Percentiles rank a stretch among this genome's conserved stretches.
These are phyloP conservation scores for Dothiorella sarmentorum DNA, from an alignment of 2,329 filamentous ascomycete genomes.

Conservation along the genomic window DNA sequence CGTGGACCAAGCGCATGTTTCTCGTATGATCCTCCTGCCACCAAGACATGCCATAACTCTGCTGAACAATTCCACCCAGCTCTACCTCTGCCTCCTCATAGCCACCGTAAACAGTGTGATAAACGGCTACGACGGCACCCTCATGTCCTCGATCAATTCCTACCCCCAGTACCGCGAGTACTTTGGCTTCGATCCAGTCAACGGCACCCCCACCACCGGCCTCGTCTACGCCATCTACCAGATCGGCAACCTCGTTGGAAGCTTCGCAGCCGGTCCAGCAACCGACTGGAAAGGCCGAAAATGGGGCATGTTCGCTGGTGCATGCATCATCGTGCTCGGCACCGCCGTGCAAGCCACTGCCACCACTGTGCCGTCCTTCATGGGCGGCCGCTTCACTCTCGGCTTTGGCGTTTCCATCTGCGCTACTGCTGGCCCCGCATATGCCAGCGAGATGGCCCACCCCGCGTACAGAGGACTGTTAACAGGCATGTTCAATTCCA, in stretches of 20 bases:
- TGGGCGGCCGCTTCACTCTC: slow-evolving; percentile 60
- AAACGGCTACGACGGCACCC: slow-evolving; percentile 49
- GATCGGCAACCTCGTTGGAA: slow-evolving; percentile 45
- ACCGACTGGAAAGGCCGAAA: slow-evolving; percentile 42
- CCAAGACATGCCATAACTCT: neutral
- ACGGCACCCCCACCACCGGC: slow-evolving; percentile 40
- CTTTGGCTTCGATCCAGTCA: slow-evolving; percentile 39
- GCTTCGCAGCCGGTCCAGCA: slow-evolving; percentile 44
- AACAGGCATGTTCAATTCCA: slow-evolving; percentile 56
- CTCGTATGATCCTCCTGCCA: slow-evolving; percentile 29
- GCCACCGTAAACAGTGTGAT: slow-evolving; percentile 46
- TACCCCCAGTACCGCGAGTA: slow-evolving; percentile 45
- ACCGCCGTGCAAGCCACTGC: slow-evolving; percentile 51
- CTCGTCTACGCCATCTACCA: slow-evolving; percentile 51
- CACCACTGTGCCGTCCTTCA: slow-evolving; percentile 49
- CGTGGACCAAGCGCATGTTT: slow-evolving; percentile 44
- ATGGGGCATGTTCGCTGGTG: slow-evolving; percentile 55
- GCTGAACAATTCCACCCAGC: slow-evolving; percentile 25
- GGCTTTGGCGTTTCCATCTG: slow-evolving; percentile 62
- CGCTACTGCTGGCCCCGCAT: slow-evolving; percentile 59
- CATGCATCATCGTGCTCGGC: slow-evolving; percentile 50
- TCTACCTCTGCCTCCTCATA: slow-evolving; percentile 41
- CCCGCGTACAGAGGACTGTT: slow-evolving; percentile 60
- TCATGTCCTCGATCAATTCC: slow-evolving; percentile 50
- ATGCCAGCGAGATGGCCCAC: slow-evolving; percentile 61